Base-by-base conservation (phyloP, 2,329 filamentous ascomycete genomes). In the Penicillium olsonii region DNA sequence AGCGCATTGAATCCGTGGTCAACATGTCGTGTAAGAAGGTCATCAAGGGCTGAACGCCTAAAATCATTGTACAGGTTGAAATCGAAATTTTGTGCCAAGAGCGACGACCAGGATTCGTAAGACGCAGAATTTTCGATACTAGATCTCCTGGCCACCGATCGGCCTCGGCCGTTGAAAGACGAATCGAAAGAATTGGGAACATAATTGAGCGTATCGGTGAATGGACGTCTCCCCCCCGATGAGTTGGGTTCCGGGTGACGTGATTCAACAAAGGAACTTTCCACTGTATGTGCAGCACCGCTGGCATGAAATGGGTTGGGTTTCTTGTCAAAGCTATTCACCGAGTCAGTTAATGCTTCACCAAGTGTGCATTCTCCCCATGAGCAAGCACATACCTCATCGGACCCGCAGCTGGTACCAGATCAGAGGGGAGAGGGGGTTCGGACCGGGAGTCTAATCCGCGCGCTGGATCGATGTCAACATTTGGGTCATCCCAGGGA, bases 91-190 rank as follows among this genome's bases (percentile, higher is more conserved):
- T 83, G 79, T 55, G 84, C 79, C 55, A 91, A 77, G 65, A 87
- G 88, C 67, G 87, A 82, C 17, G 84, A 83, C 86, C 87, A 91
- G 73, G 88, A 88, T 56, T 84, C 79, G 73, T 90, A 90, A 24
- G 89, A 78, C 50, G 83, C 78, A 64, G 83, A 79, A 78, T 87
- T 84, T 62, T 59, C 52, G 56, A 53, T 55, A 54, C 55, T 60
- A 54, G 74, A 74, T 55, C 62, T 48, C 42, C 37, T 50, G 48
- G 68, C 67, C 37, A 71, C 56, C 53, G 72, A 70, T 57, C 69
- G 68, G 53, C 71, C 67, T 56, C 77, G 78, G 68, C 80, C 74
- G 42, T 72, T 66, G 41, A 81, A 73, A 49, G 80, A 75, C 43
- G 72, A 65, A 44, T 70, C 65, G 64, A 78, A 81, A 43, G 74